Percentiles rank a stretch among this genome's conserved stretches.
These are phyloP conservation scores for Talaromyces verruculosus DNA, from an alignment of 2,329 filamentous ascomycete genomes.

Conservation along the genomic window DNA sequence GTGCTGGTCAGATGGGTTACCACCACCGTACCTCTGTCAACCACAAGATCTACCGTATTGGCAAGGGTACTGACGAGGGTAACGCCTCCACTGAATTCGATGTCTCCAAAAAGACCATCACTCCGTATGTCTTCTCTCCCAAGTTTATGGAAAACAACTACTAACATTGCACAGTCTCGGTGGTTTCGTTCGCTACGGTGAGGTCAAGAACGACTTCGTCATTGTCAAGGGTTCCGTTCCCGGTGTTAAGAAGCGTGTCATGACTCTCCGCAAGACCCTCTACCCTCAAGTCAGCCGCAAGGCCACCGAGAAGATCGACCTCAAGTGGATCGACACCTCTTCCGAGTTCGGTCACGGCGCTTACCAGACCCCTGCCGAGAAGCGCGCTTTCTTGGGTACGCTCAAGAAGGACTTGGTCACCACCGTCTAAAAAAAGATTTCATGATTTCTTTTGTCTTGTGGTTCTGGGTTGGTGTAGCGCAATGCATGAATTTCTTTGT, in stretches of 20 bases:
- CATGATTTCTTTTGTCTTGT: constrained; percentile 29
- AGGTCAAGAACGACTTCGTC: constrained; percentile 98
- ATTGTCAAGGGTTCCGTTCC: constrained; percentile 97
- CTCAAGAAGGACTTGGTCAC: constrained; percentile 94
- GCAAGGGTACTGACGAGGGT: constrained; percentile 84
- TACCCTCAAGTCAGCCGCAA: constrained; percentile 94
- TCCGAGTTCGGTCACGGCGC: constrained; percentile 99
- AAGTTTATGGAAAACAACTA: neutral
- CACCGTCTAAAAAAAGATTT: constrained; percentile 50
- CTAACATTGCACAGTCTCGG: constrained; percentile 66
- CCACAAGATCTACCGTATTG: constrained; percentile 99
- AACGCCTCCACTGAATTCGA: constrained; percentile 95
- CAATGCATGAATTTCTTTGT: constrained; percentile 40
- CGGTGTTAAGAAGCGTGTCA: constrained; percentile 98
- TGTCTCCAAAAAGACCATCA: constrained; percentile 99
- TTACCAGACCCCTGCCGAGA: constrained; percentile 98
- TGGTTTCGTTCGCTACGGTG: constrained; percentile 99
- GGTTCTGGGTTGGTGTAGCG: constrained; percentile 35
- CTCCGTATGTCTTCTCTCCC: constrained; percentile 73
- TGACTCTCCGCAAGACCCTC: constrained; percentile 98
- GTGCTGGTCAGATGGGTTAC: constrained; percentile 99
- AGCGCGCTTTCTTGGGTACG: constrained; percentile 94
- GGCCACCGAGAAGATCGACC: constrained; percentile 97
- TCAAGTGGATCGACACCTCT: constrained; percentile 99
- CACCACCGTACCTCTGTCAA: constrained; percentile 99